These are phyloP conservation scores for Paraglomus occultum DNA, from an alignment of 192 early-diverging fungal species.

Conservation along the genomic window DNA sequence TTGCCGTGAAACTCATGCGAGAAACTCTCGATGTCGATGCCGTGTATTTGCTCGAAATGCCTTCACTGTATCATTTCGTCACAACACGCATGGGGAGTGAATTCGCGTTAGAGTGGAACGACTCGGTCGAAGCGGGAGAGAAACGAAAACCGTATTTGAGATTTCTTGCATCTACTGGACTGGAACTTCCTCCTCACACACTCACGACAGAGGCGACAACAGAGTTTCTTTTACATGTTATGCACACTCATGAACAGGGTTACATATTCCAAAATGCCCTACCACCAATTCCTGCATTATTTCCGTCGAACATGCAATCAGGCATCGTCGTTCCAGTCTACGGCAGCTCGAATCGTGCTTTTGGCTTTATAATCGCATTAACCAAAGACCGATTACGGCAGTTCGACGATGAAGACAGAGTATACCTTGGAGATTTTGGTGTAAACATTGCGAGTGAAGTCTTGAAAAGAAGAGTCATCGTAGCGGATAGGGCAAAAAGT, in stretches of 20 bases:
- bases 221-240: neutral
- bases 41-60: conserved; percentile 20
- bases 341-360: conserved; percentile 4
- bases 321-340: conserved; percentile 38
- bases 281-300: conserved; percentile 13
- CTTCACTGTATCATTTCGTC: neutral
- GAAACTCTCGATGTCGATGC: conserved; percentile 22
- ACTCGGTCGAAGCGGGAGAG: neutral
- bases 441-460: conserved; percentile 45
- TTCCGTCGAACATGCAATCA: conserved; percentile 8
- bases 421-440: conserved; percentile 49
- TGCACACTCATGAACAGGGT: conserved; percentile 11
- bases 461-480: conserved; percentile 41
- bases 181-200: neutral
- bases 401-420: conserved; percentile 43
- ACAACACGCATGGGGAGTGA: neutral
- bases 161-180: conserved; percentile 4
- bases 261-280: conserved; percentile 26
- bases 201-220: neutral
- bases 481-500: conserved; percentile 49
- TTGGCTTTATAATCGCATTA: conserved; percentile 35
- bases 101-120: conserved; percentile 10
- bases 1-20: conserved; percentile 9
- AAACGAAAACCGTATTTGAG: neutral
- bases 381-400: conserved; percentile 33